Conservation (phyloP, 805 yeast genomes). For the Blastobotrys mokoenaii region DNA sequence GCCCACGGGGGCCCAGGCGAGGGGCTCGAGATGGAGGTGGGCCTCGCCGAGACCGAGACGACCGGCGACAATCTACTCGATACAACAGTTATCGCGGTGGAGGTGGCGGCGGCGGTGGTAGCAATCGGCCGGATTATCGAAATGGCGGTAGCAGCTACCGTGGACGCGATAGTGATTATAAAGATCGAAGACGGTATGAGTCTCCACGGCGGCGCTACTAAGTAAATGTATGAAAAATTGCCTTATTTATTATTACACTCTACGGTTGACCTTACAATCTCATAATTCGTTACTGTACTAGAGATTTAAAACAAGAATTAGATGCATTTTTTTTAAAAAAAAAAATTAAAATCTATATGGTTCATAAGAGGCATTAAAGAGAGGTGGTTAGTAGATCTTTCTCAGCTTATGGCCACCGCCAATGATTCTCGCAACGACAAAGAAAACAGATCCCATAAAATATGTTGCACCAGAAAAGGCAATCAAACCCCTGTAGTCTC, state of each 20-base stretch:
- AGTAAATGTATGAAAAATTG: neutral
- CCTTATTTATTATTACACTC: neutral
- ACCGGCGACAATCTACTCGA: slow-evolving; percentile 4
- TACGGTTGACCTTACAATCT: too few relatives aligned
- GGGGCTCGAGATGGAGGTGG: slow-evolving; percentile 5
- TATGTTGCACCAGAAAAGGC: slow-evolving; percentile 26
- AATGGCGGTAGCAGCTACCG: slow-evolving; percentile 6
- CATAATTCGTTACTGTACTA: too few relatives aligned
- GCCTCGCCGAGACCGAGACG: slow-evolving; percentile 7
- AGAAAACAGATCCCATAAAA: slow-evolving; percentile 20
- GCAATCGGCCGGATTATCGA: slow-evolving; percentile 4
- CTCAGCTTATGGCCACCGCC: slow-evolving; percentile 21
- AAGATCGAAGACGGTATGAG: neutral
- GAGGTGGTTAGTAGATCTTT: slow-evolving; percentile 9
- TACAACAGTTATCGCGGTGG: slow-evolving; percentile 1
- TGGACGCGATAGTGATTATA: slow-evolving; percentile 1
- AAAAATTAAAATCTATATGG: neutral
- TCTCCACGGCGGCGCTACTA: neutral
- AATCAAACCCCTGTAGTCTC: slow-evolving; percentile 26
- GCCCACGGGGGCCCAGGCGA: slow-evolving; percentile 6
- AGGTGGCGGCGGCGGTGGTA: slow-evolving; percentile 3
- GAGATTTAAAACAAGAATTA: too few relatives aligned
- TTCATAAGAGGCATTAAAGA: neutral
- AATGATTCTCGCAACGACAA: slow-evolving; percentile 20
- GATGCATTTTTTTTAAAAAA: neutral